Conservation (phyloP, 1,139 yeast species). For the Kodamaea ohmeri region DNA sequence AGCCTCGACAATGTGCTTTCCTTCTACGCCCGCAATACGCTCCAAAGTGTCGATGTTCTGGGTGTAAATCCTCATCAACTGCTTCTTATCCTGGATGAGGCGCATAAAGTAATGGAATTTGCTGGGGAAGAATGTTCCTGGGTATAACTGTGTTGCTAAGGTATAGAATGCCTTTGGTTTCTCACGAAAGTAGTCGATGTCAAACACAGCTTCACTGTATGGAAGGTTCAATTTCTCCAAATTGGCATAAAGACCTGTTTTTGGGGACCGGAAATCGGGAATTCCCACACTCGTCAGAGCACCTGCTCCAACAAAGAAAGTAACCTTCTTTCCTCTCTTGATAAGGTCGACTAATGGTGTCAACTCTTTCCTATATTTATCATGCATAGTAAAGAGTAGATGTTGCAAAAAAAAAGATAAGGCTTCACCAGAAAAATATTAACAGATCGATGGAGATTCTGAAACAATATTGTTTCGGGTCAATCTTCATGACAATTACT, state of each 20-base stretch:
- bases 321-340: conserved; percentile 25
- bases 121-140: conserved; percentile 84
- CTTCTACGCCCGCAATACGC: conserved; percentile 72
- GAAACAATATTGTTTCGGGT: too few relatives aligned
- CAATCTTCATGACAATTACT: too few relatives aligned
- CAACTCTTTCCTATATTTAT: conserved; percentile 6
- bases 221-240: conserved; percentile 73
- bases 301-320: conserved; percentile 83
- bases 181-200: conserved; percentile 71
- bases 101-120: conserved; percentile 71
- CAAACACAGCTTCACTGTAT: conserved; percentile 94
- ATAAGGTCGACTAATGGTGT: conserved; percentile 15
- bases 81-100: conserved; percentile 60
- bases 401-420: not conserved
- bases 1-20: conserved; percentile 74
- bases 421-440: too few relatives aligned
- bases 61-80: conserved; percentile 71
- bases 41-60: conserved; percentile 94
- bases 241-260: conserved; percentile 86
- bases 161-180: conserved; percentile 83
- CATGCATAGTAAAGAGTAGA: conserved; percentile 9
- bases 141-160: conserved; percentile 79
- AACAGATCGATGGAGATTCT: too few relatives aligned
- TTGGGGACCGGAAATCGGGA: conserved; percentile 91
- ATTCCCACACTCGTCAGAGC: conserved; percentile 90